phyloP scores from a whole-genome alignment of 169 alveolate species.

The Plasmodium vinckei region DNA sequence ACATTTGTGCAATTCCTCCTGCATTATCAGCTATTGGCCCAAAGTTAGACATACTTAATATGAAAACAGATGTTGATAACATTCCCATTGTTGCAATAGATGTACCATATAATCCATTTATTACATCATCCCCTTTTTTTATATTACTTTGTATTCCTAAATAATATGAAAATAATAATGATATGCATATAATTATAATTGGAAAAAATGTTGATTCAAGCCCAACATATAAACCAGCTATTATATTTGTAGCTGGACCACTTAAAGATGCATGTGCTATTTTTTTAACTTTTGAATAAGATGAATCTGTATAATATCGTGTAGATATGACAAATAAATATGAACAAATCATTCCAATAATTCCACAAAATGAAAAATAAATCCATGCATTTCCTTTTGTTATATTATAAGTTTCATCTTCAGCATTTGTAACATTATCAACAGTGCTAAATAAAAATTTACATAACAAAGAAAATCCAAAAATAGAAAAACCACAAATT shows the following conservation, averaged over 20 bases:
- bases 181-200: constrained; percentile 79
- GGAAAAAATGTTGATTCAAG: constrained; percentile 86
- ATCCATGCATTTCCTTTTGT: constrained; percentile 77
- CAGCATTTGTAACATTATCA: too few species aligned
- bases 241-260: constrained; percentile 92
- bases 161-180: constrained; percentile 80
- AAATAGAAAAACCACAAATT: constrained; percentile 81
- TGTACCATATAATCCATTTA: constrained; percentile 89
- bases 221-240: constrained; percentile 88
- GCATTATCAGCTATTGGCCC: constrained; percentile 94
- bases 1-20: constrained; percentile 91
- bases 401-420: not conserved
- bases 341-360: constrained; percentile 88
- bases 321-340: constrained; percentile 90
- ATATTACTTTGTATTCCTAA: constrained; percentile 74
- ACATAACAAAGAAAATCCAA: constrained; percentile 86
- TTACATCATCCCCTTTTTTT: constrained; percentile 25
- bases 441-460: constrained; percentile 79
- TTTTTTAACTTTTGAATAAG: constrained; percentile 85
- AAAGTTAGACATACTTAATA: constrained; percentile 86
- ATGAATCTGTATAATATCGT: constrained; percentile 91
- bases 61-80: constrained; percentile 87
- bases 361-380: constrained; percentile 84
- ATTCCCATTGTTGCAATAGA: constrained; percentile 92
- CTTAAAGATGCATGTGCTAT: constrained; percentile 89